These are phyloP conservation scores for Skeletonema grethae DNA, from an alignment of 108 stramenopile genomes.

Conservation along the genomic window DNA sequence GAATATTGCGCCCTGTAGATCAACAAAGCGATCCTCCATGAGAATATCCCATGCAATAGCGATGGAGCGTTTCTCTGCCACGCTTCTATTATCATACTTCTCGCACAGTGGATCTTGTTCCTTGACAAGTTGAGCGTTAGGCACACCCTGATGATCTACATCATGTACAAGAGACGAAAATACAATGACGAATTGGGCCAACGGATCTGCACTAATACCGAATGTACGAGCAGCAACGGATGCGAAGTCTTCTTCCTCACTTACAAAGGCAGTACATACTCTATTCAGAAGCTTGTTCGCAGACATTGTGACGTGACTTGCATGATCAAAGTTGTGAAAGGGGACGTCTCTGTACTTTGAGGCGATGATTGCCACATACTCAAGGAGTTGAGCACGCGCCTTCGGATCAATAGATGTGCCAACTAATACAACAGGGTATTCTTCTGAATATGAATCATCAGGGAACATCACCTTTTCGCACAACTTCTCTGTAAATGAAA, in stretches of 20 bases:
- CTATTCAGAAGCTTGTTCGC: constrained; percentile 50
- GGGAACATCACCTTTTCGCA: constrained; percentile 9
- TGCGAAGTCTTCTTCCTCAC: constrained; percentile 25
- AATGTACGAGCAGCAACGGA: constrained; percentile 43
- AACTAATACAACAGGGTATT: constrained; percentile 12
- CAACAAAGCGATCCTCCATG: constrained; percentile 47
- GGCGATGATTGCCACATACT: constrained; percentile 8
- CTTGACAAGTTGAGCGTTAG: constrained; percentile 56
- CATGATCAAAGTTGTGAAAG: constrained; percentile 63
- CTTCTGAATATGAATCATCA: background rate
- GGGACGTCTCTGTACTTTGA: constrained; percentile 45
- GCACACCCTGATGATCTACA: constrained; percentile 64
- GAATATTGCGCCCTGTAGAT: constrained; percentile 45
- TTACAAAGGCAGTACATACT: constrained; percentile 42
- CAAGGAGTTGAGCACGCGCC: constrained; percentile 6
- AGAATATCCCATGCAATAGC: constrained; percentile 53
- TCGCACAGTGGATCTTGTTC: constrained; percentile 36
- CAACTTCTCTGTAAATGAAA: background rate
- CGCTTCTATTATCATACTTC: constrained; percentile 35
- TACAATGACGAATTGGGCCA: constrained; percentile 60
- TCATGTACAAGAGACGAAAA: constrained; percentile 68
- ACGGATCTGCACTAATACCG: constrained; percentile 57
- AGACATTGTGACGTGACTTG: constrained; percentile 52
- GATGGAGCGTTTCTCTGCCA: constrained; percentile 58
- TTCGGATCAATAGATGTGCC: background rate